Conservation (phyloP, 2,329 filamentous ascomycete species). For the Parastagonospora nodorum region DNA sequence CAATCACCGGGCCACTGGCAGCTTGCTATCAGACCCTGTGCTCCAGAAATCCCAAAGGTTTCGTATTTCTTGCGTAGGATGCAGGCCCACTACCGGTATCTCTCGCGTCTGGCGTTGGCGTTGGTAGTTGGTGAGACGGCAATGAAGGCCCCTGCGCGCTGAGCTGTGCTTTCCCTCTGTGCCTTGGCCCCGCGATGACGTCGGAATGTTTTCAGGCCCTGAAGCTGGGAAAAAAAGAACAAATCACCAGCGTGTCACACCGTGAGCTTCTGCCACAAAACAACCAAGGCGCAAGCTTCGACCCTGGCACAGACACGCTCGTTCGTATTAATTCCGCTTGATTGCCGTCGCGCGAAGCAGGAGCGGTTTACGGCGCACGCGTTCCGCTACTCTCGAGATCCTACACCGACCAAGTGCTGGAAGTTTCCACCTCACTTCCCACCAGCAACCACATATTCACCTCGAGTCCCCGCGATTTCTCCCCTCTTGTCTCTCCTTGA, state of each 20-base stretch:
- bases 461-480: slow-evolving; percentile 5
- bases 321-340: neutral
- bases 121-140: neutral
- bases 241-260: neutral
- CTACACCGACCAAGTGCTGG: neutral
- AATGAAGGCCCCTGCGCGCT: slow-evolving; percentile 1
- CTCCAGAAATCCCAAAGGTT: too few relatives aligned
- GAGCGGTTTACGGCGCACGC: neutral
- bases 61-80: too few relatives aligned
- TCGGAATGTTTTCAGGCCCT: slow-evolving; percentile 5
- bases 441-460: neutral
- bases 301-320: slow-evolving; percentile 1
- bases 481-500: neutral
- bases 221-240: slow-evolving; percentile 6
- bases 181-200: slow-evolving; percentile 8
- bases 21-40: too few relatives aligned
- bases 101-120: neutral
- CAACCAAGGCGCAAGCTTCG: neutral
- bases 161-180: neutral
- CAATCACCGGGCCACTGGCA: neutral
- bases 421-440: slow-evolving; percentile 4
- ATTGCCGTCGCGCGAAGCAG: neutral
- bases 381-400: neutral
- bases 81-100: too few relatives aligned
- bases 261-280: neutral